Evolutionary conservation across 352 stramenopile species (phyloP).

Genomic region (Pythium coloratum): DNA sequence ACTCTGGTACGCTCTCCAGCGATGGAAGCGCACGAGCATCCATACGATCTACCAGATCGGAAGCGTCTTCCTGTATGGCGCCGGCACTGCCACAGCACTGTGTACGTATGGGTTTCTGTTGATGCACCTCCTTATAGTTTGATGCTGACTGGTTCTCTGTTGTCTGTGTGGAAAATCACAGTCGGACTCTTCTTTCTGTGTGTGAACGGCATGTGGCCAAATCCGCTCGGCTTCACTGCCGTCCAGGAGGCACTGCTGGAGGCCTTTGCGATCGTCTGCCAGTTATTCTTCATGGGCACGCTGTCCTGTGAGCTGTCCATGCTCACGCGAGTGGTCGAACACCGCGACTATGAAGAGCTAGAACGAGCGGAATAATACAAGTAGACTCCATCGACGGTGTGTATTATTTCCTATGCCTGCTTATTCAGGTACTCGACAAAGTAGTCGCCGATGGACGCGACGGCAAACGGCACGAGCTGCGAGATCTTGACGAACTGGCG

Average conservation of each 20-base stretch:
- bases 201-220: constrained; percentile 79
- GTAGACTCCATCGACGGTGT: no score
- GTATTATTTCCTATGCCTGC: constrained; percentile 36
- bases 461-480: constrained; percentile 52
- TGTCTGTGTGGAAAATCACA: constrained; percentile 13
- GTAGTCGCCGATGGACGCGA: constrained; percentile 51
- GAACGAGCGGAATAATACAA: constrained; percentile 48
- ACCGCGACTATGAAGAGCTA: constrained; percentile 59
- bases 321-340: constrained; percentile 60
- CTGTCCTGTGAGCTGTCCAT: constrained; percentile 69
- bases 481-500: constrained; percentile 85
- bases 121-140: background rate
- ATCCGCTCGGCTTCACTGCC: constrained; percentile 77
- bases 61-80: constrained; percentile 42
- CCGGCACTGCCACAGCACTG: constrained; percentile 57
- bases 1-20: constrained; percentile 31
- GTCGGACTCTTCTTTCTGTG: constrained; percentile 78
- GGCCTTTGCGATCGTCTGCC: constrained; percentile 79
- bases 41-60: constrained; percentile 53
- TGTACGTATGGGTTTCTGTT: constrained; percentile 36
- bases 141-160: background rate
- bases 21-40: constrained; percentile 55
- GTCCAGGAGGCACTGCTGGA: constrained; percentile 84
- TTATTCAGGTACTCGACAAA: constrained; percentile 83
- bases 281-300: constrained; percentile 88